Evolutionary conservation across 1,139 yeast genomes (phyloP).

Genomic region (Blastobotrys arbuscula): DNA sequence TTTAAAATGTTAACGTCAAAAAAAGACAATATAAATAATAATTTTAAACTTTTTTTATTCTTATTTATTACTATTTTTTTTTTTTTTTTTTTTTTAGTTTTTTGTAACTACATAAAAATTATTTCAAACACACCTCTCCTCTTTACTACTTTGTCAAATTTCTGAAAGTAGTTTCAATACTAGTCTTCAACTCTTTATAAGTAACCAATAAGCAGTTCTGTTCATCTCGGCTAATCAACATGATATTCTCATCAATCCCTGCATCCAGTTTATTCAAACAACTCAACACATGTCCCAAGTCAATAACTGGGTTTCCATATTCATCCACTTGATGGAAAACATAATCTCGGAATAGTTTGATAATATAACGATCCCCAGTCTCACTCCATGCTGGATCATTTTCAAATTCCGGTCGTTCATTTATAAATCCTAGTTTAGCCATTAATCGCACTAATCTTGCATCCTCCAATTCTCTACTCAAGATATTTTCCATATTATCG

Average conservation of each 20-base stretch:
- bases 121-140: too few relatives aligned
- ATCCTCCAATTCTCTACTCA: constrained; percentile 77
- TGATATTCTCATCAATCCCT: constrained; percentile 77
- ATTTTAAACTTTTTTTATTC: neutral
- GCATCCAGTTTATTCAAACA: constrained; percentile 87
- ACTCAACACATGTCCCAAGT: constrained; percentile 73
- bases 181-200: constrained; percentile 51
- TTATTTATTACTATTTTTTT: neutral
- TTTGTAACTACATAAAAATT: neutral
- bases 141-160: constrained; percentile 35
- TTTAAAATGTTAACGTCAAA: neutral
- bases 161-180: constrained; percentile 68
- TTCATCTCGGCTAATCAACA: constrained; percentile 79
- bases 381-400: constrained; percentile 62
- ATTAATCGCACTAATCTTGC: constrained; percentile 78
- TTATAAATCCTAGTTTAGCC: constrained; percentile 71
- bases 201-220: constrained; percentile 27
- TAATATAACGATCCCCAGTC: constrained; percentile 68
- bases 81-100: neutral
- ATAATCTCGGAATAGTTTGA: constrained; percentile 74
- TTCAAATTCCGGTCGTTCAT: constrained; percentile 66
- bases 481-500: constrained; percentile 63
- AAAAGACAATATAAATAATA: neutral
- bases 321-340: constrained; percentile 83
- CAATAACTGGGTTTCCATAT: constrained; percentile 69